Evolutionary conservation across 1,139 yeast species (phyloP), one percentile per base, ranked within the genome.

Genomic region (Saccharomyces hybrid): DNA sequence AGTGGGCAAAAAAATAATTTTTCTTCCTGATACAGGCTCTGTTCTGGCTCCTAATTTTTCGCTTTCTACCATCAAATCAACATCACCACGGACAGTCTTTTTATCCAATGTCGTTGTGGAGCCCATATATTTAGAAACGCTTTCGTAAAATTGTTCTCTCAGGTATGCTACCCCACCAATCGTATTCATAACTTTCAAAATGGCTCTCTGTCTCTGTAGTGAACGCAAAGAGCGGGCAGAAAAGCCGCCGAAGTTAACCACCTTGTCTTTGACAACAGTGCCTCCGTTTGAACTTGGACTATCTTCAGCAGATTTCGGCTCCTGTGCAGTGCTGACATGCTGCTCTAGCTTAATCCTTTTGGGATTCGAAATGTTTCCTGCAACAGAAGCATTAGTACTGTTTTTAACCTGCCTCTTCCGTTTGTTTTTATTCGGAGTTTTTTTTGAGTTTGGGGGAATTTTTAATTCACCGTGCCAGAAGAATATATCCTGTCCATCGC

Each of bases 381-480:
- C 41, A 48, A 27, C 46, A 26, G 25, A 13, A 14, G 7, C 32
- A 25, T 25, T 44, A 13, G 38, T 34, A 23, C 7, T 31, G 8
- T 44, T 23, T n/a, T 16, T 38, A n/a, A 14, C 11, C 44, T 59
- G 59, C 49, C 65, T 59, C 49, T 63, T 62, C 48, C 68, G 55
- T 16, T 59, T 60, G 47, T 61, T 56, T n/a, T 56, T 59, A 19
- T 38, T 38, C 14, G 44, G 25, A 6, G 58, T 57, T 8, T 62
- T 58, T 31, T 58, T 61, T 9, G 56, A 51, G 48, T 54, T 58
- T 6, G 60, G 59, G 25, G 61, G 63, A 11, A 56, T 59, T 48
- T 55, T 58, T 28, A 60, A 52, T 14, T 65, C 66, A 8, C 71
- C 71, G 58, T 68, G 62, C 71, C 71, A 68, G 51, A 67, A 68